A percentile compares a stretch with the other conserved stretches of the same genome.
Conservation (phyloP, 164 flowering plant genomes). For the Macadamia tetraphylla region DNA sequence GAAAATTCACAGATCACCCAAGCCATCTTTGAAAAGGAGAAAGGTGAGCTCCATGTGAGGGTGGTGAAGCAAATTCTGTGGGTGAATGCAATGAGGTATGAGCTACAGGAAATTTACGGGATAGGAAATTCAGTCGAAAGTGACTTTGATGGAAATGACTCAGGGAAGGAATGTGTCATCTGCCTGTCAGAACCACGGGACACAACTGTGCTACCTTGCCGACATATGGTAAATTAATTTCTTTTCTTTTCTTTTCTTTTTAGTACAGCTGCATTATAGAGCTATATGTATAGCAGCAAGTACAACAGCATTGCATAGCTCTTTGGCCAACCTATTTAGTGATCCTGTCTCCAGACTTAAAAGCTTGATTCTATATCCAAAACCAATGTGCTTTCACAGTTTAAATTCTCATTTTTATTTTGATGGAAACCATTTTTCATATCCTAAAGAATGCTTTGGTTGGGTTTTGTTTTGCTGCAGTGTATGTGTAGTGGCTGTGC, state of each 20-base stretch:
- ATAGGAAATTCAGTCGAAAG: conserved; percentile 85
- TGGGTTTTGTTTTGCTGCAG: conserved; percentile 38
- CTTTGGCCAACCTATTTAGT: no score
- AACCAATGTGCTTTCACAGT: neutral
- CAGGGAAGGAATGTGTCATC: conserved; percentile 95
- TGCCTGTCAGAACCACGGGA: conserved; percentile 98
- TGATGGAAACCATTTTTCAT: neutral
- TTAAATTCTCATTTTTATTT: neutral
- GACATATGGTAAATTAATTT: conserved; percentile 75
- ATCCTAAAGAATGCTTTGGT: neutral
- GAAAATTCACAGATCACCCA: conserved; percentile 86
- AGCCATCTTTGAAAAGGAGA: conserved; percentile 79
- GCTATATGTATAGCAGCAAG: no score
- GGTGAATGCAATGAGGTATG: conserved; percentile 86
- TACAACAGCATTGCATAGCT: no score
- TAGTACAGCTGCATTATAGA: no score
- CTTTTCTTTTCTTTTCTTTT: neutral
- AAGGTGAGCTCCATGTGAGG: conserved; percentile 63
- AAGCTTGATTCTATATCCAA: neutral
- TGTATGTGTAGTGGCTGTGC: conserved; percentile 98
- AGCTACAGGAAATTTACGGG: conserved; percentile 95
- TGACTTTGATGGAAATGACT: conserved; percentile 77
- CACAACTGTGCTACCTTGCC: conserved; percentile 94
- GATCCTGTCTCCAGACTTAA: no score
- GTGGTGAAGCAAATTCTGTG: conserved; percentile 88